Percentiles rank a stretch among this genome's conserved stretches.
Evolutionary conservation across 139 green algal species (phyloP).

Genomic region (Haematococcus lacustris): DNA sequence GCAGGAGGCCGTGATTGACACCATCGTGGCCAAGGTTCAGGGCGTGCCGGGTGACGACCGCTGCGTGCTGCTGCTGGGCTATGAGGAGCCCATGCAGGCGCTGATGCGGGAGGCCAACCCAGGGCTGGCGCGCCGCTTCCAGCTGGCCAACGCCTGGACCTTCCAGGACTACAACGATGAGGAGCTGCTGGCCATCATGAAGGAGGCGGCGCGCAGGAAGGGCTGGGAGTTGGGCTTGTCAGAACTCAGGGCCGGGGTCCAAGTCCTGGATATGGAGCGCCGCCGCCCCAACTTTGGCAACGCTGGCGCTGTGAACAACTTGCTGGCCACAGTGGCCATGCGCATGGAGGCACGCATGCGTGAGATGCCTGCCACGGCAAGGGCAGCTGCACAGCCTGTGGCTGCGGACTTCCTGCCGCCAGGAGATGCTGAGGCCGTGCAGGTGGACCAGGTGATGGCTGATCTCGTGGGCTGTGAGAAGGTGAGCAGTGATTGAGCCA

Average conservation of each 20-base stretch:
- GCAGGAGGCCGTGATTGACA: conserved; percentile 37
- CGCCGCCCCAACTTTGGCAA: conserved; percentile 51
- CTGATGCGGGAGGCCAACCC: conserved; percentile 45
- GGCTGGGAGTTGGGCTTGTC: conserved; percentile 21
- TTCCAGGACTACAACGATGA: conserved; percentile 34
- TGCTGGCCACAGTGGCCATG: conserved; percentile 19
- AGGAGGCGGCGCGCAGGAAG: conserved; percentile 9
- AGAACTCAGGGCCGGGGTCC: conserved; percentile 16
- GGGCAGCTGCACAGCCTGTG: conserved; percentile 8
- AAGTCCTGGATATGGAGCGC: conserved; percentile 23
- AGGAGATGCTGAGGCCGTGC: not conserved
- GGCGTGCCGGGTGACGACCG: conserved; percentile 43
- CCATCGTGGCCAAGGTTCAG: conserved; percentile 45
- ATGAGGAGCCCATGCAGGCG: conserved; percentile 33
- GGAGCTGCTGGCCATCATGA: conserved; percentile 34
- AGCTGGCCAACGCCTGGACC: conserved; percentile 16
- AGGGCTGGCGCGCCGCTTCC: conserved; percentile 39
- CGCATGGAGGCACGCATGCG: conserved; percentile 21
- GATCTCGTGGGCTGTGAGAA: conserved; percentile 44
- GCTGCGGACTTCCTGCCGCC: conserved; percentile 28
- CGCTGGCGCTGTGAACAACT: conserved; percentile 42
- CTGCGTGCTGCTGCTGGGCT: conserved; percentile 49
- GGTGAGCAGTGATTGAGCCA: too few relatives aligned
- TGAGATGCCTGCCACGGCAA: not conserved
- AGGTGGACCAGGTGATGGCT: conserved; percentile 13